Percentiles rank a stretch among this genome's conserved stretches.
These are phyloP conservation scores for Collybia sp. DNA, from an alignment of 768 basidiomycete genomes.

Conservation along the genomic window DNA sequence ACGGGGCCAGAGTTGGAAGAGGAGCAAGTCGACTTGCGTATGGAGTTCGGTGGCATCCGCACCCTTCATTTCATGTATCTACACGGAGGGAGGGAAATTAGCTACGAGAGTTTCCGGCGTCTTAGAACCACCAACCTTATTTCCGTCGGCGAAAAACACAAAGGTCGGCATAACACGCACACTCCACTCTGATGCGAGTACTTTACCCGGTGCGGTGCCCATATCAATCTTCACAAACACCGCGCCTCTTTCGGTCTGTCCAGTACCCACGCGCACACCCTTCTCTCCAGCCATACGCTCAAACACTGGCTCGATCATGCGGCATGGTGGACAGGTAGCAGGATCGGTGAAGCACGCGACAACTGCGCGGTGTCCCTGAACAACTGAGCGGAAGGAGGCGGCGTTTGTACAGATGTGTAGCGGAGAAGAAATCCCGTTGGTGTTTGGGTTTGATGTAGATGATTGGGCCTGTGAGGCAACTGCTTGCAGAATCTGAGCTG, in stretches of 20 bases:
- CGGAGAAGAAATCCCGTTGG: conserved; percentile 41
- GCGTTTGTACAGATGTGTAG: conserved; percentile 73
- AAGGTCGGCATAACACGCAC: conserved; percentile 86
- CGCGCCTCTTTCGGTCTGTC: conserved; percentile 31
- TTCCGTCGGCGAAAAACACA: conserved; percentile 76
- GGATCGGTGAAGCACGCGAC: conserved; percentile 83
- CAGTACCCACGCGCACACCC: conserved; percentile 18
- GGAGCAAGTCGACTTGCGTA: conserved; percentile 68
- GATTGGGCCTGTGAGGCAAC: conserved; percentile 47
- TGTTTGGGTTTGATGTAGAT: conserved; percentile 18
- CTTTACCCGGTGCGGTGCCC: conserved; percentile 56
- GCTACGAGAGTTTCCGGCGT: background rate
- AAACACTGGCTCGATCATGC: conserved; percentile 80
- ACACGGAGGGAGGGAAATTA: conserved; percentile 1
- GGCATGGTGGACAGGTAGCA: conserved; percentile 71
- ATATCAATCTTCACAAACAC: conserved; percentile 87
- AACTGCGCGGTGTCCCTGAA: conserved; percentile 57
- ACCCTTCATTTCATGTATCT: conserved; percentile 73
- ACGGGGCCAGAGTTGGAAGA: conserved; percentile 82
- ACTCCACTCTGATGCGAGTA: conserved; percentile 57
- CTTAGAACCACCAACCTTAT: conserved; percentile 44
- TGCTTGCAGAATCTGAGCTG: conserved; percentile 50
- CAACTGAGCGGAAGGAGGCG: conserved; percentile 62
- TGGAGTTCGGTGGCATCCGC: conserved; percentile 64
- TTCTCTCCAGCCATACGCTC: conserved; percentile 72